Evolutionary conservation across 345 rosid species (phyloP), one percentile per base, ranked within the genome.

Genomic region (Balakata baccata): DNA sequence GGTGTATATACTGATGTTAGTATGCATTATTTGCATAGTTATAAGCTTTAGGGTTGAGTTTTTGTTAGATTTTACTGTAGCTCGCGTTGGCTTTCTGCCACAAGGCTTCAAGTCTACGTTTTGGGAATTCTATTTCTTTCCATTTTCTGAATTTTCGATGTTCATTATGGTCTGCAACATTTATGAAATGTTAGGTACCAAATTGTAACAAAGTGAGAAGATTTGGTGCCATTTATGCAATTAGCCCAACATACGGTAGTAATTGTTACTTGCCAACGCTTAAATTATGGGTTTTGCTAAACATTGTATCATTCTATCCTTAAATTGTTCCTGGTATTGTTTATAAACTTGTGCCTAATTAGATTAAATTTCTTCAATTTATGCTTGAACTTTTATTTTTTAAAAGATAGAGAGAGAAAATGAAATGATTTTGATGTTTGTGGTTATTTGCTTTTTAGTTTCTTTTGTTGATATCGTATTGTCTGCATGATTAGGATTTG

Each of bases 251-350:
- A n/a, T n/a, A n/a, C n/a, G 47, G 13, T 4, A 22, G 46, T 23
- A n/a, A 43, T 46, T 45, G 7, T 29, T 45, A 12, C 59, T 13
- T 45, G 10, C 29, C 11, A 34, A 5, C 51, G 59, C 37, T 63
- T 72, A 62, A 34, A n/a, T 63, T 38, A 12, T 18, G 49, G 68
- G 14, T 29, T 49, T 71, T 71, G 23, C 47, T 17, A 37, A 3
- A 60, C 6, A 1, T 64, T 22, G 5, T 49, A n/a, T 22, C 23
- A 12, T 50, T 29, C 61, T 17, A 39, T 25, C 60, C 59, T 10
- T 73, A 49, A 38, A 20, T 64, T 52, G 11, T 45, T 74, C n/a
- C 57, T 66, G 14, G 70, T 17, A 53, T 53, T 37, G 25, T 59
- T 74, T 4, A 2, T 66, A 57, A 49, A 20, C 56, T 37, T 18